A percentile compares a stretch with the other conserved stretches of the same genome.
These are phyloP conservation scores for Kodamaea sp. DNA, from an alignment of 1,139 yeast species.

Conservation along the genomic window DNA sequence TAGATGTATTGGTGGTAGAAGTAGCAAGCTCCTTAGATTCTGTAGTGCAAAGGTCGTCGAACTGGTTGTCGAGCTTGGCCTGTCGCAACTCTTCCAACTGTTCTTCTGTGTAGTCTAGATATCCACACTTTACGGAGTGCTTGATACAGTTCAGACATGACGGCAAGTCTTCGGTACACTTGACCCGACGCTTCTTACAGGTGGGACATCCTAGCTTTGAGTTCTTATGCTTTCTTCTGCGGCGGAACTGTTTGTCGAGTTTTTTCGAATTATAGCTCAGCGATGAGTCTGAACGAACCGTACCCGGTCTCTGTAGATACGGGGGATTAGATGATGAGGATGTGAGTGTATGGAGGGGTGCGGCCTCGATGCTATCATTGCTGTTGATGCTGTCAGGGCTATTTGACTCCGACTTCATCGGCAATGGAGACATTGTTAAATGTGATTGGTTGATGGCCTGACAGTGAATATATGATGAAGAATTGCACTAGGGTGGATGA, in stretches of 20 bases:
- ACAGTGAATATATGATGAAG: too few relatives aligned
- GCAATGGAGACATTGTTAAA: neutral
- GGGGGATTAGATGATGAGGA: neutral
- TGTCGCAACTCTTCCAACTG: conserved; percentile 33
- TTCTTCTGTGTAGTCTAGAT: conserved; percentile 36
- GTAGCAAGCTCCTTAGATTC: conserved; percentile 4
- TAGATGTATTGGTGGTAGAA: neutral
- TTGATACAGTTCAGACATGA: conserved; percentile 44
- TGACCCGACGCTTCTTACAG: conserved; percentile 46
- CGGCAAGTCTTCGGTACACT: conserved; percentile 46
- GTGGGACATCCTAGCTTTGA: conserved; percentile 41
- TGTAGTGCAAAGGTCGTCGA: conserved; percentile 12
- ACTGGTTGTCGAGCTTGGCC: conserved; percentile 18
- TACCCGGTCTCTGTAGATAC: conserved; percentile 1
- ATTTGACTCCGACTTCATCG: conserved; percentile 1
- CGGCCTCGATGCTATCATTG: conserved; percentile 1
- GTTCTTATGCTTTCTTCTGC: conserved; percentile 18
- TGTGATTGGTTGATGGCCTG: too few relatives aligned
- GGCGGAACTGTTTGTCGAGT: conserved; percentile 10
- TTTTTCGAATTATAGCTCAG: conserved; percentile 1
- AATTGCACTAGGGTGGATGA: too few relatives aligned
- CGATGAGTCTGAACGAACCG: neutral
- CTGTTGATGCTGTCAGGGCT: conserved; percentile 3
- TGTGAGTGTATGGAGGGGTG: neutral
- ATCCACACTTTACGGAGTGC: conserved; percentile 44